A percentile compares a stretch with the other conserved stretches of the same genome.
Conservation (phyloP, 805 yeast genomes). For the Starmerella tilneyi region DNA sequence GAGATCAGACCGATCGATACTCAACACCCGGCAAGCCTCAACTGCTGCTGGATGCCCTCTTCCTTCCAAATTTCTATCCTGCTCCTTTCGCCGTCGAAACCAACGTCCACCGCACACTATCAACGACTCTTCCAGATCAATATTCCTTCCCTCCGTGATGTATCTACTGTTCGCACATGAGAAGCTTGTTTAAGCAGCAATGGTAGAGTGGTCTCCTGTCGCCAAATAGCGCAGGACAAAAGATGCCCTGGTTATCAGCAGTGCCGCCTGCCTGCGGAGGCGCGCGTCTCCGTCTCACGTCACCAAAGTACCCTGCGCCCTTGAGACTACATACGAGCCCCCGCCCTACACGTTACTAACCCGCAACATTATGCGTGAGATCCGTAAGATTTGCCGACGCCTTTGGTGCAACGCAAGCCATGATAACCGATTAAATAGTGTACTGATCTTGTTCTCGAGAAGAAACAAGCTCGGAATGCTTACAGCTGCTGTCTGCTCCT, state of each 20-base stretch:
- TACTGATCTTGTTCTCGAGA: too few species aligned
- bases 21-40: background rate
- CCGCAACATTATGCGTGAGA: conserved; percentile 1
- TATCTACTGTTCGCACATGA: background rate
- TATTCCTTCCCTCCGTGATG: background rate
- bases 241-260: background rate
- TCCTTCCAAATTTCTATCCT: conserved; percentile 1
- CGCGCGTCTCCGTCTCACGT: conserved; percentile 7
- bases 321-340: background rate
- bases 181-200: background rate
- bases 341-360: background rate
- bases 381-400: background rate
- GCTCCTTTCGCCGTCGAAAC: conserved; percentile 2
- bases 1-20: background rate
- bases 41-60: background rate
- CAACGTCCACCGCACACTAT: background rate
- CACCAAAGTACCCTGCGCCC: conserved; percentile 7
- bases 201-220: too few species aligned
- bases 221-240: too few species aligned
- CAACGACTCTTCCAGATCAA: conserved; percentile 3
- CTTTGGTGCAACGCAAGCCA: too few species aligned
- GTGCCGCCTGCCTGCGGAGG: conserved; percentile 6
- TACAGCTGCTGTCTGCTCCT: too few species aligned
- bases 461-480: too few species aligned
- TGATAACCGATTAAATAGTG: too few species aligned